Evolutionary conservation across 1,284 basidiomycete genomes (phyloP).

Genomic region (Cutaneotrichosporon cavernicola): DNA sequence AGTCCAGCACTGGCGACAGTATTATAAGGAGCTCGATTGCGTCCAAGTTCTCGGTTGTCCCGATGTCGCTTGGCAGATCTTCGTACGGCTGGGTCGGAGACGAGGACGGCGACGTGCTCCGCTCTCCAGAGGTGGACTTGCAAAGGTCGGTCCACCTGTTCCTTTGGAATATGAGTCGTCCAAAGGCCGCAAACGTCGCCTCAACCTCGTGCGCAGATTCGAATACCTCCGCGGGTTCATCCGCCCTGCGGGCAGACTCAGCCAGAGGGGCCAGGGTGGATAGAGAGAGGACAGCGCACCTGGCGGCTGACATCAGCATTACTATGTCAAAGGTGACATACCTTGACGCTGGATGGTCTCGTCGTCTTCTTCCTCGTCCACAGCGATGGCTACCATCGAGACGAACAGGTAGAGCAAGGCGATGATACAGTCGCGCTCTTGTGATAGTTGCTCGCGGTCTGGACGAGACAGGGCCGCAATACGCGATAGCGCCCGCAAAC

Average conservation of each 20-base stretch:
- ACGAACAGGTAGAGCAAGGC: constrained; percentile 4
- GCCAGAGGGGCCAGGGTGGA: constrained; percentile 16
- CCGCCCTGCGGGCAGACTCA: background rate
- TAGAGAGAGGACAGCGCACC: constrained; percentile 14
- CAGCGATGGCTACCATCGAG: constrained; percentile 8
- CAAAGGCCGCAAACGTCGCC: constrained; percentile 2
- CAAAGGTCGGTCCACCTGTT: background rate
- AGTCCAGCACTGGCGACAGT: background rate
- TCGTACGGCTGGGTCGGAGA: background rate
- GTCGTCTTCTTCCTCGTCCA: constrained; percentile 13
- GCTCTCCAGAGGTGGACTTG: background rate
- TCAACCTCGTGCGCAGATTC: constrained; percentile 1
- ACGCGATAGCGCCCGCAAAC: constrained; percentile 8
- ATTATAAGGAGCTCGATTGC: constrained; percentile 3
- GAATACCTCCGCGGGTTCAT: background rate
- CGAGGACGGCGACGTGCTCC: background rate
- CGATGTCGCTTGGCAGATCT: background rate
- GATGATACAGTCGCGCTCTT: background rate
- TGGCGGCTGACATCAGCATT: constrained; percentile 10
- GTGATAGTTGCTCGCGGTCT: background rate
- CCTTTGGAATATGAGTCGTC: constrained; percentile 3
- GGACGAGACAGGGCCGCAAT: background rate
- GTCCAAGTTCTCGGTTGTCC: background rate
- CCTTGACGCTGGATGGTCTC: constrained; percentile 1
- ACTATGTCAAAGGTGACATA: constrained; percentile 3